These are phyloP conservation scores for Bremia lactucae DNA, from an alignment of 352 stramenopile genomes.

Conservation along the genomic window DNA sequence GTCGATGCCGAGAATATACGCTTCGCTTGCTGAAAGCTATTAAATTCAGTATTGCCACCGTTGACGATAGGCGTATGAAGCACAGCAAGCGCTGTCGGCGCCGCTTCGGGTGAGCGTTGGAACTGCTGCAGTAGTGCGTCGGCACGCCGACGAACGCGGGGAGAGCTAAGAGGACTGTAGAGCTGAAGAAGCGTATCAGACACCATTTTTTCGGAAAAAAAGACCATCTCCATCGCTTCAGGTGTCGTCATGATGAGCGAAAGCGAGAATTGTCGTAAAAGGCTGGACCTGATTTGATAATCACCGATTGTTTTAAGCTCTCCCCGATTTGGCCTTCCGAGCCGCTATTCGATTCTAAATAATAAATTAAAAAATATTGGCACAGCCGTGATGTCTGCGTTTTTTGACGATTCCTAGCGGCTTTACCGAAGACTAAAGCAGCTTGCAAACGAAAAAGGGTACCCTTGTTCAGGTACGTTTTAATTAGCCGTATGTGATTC, in stretches of 20 bases:
- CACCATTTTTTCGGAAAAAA: slow-evolving; percentile 27
- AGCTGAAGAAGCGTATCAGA: slow-evolving; percentile 58
- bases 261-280: too few relatives aligned
- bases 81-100: slow-evolving; percentile 40
- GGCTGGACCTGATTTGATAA: not conserved
- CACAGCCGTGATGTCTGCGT: too few relatives aligned
- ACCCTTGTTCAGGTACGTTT: too few relatives aligned
- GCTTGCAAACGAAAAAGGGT: too few relatives aligned
- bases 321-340: too few relatives aligned
- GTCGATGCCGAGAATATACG: slow-evolving; percentile 62
- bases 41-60: slow-evolving; percentile 14
- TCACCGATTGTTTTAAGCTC: not conserved
- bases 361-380: too few relatives aligned
- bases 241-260: not conserved
- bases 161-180: slow-evolving; percentile 57
- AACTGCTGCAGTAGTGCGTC: slow-evolving; percentile 67
- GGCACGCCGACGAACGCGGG: slow-evolving; percentile 52
- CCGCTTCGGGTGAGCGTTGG: slow-evolving; percentile 58
- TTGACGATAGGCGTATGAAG: slow-evolving; percentile 41
- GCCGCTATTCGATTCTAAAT: too few relatives aligned
- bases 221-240: slow-evolving; percentile 31
- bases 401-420: too few relatives aligned
- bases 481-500: too few relatives aligned
- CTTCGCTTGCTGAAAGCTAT: slow-evolving; percentile 33
- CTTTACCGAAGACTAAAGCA: too few relatives aligned